phyloP scores from a whole-genome alignment of 164 flowering plant genomes.

The Cinnamomum chago region DNA sequence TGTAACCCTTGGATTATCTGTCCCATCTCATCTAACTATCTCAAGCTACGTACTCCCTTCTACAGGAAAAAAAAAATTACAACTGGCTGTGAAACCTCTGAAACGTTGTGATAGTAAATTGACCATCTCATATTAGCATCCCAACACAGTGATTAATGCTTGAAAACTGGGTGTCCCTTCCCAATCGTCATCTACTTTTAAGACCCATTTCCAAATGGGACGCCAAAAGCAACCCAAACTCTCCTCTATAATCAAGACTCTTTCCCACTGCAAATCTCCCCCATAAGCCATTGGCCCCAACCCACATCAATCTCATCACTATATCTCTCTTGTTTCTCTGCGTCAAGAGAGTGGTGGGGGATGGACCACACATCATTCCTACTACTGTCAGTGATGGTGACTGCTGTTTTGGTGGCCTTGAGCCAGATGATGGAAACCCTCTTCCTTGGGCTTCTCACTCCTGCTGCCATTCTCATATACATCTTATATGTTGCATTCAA shows the following conservation, averaged over 20 bases:
- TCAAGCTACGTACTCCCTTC: too few relatives aligned
- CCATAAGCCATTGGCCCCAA: too few relatives aligned
- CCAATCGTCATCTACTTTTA: background rate
- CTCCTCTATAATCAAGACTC: background rate
- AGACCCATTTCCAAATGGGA: background rate
- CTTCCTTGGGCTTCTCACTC: background rate
- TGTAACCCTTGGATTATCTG: too few relatives aligned
- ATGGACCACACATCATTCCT: background rate
- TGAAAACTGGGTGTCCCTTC: background rate
- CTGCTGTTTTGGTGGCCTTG: background rate
- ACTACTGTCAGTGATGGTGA: background rate
- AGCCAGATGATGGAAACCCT: slow-evolving; percentile 1
- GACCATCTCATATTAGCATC: too few relatives aligned
- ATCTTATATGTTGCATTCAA: background rate
- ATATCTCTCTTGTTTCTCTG: background rate
- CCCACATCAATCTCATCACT: background rate
- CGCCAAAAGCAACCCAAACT: background rate
- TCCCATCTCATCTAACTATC: too few relatives aligned
- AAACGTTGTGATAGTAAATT: too few relatives aligned
- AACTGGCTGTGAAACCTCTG: too few relatives aligned
- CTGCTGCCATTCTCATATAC: background rate
- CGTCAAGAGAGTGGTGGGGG: too few relatives aligned
- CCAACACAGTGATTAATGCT: too few relatives aligned
- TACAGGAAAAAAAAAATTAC: too few relatives aligned
- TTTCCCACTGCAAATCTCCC: background rate